phyloP scores from a whole-genome alignment of 148 eudicot genomes.

The Oxyria digyna region DNA sequence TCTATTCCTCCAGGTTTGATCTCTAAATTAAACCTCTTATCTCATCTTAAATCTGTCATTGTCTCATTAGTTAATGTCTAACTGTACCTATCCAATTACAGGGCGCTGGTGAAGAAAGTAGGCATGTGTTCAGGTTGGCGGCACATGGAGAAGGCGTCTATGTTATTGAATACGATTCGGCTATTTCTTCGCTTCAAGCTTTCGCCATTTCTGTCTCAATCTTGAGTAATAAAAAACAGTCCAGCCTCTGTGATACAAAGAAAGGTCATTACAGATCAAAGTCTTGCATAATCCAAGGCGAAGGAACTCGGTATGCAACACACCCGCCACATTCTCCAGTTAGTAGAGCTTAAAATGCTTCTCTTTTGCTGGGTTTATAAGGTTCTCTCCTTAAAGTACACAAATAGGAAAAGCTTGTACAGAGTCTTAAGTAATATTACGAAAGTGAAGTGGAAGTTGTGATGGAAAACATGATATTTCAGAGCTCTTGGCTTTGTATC shows the following conservation, averaged over 20 bases:
- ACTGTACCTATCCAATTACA: constrained; percentile 20
- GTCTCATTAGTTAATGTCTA: constrained; percentile 66
- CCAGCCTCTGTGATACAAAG: constrained; percentile 17
- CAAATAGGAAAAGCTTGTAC: neutral
- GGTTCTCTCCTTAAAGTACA: neutral
- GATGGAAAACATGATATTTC: neutral
- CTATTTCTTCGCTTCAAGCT: constrained; percentile 63
- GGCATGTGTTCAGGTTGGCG: constrained; percentile 43
- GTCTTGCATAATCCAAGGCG: constrained; percentile 13
- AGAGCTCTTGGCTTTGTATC: neutral
- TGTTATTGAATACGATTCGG: constrained; percentile 46
- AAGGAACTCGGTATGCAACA: constrained; percentile 25
- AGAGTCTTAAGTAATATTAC: neutral
- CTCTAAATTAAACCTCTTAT: constrained; percentile 15
- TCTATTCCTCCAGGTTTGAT: constrained; percentile 57
- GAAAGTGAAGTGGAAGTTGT: neutral
- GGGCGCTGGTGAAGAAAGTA: constrained; percentile 27
- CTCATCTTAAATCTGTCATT: constrained; percentile 50
- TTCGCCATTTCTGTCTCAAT: constrained; percentile 56
- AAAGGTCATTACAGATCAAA: constrained; percentile 13
- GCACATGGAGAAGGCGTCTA: constrained; percentile 48
- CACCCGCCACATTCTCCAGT: constrained; percentile 74
- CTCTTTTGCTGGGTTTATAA: neutral
- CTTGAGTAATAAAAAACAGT: constrained; percentile 31
- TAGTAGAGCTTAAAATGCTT: constrained; percentile 55